phyloP scores from a whole-genome alignment of 140 eudicot species.

The Stevia rebaudiana region DNA sequence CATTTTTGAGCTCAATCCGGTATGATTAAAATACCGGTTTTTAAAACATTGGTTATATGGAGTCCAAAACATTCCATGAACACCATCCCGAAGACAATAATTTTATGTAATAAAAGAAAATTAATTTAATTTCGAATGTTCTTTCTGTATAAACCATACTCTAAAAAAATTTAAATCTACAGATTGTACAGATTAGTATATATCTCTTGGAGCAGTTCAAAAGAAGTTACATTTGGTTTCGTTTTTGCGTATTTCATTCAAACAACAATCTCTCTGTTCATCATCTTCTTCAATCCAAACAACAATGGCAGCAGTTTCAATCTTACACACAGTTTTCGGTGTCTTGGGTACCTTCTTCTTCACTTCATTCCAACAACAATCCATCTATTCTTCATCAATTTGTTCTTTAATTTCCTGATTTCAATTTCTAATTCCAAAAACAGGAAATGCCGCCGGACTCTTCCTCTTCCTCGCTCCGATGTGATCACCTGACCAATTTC shows the following conservation, averaged over 20 bases:
- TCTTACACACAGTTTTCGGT: constrained; percentile 46
- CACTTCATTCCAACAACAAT: background rate
- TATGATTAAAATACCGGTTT: too few species aligned
- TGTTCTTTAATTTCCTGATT: background rate
- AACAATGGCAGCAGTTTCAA: constrained; percentile 26
- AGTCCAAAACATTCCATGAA: too few species aligned
- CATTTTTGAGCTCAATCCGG: too few species aligned
- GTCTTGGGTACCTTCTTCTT: constrained; percentile 40
- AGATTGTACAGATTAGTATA: too few species aligned
- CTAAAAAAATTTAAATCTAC: too few species aligned
- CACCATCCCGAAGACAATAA: too few species aligned
- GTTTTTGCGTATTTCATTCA: background rate
- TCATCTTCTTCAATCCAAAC: background rate
- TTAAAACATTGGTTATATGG: too few species aligned
- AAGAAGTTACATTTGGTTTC: background rate
- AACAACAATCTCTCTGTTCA: background rate
- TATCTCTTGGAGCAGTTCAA: background rate
- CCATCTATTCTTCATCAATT: background rate
- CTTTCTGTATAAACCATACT: too few species aligned
- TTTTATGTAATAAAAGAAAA: too few species aligned
- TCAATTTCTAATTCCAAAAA: background rate
- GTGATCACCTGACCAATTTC: constrained; percentile 19
- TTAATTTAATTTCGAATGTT: too few species aligned
- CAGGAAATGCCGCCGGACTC: constrained; percentile 72
- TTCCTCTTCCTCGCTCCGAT: constrained; percentile 81